A percentile compares a stretch with the other conserved stretches of the same genome.
Evolutionary conservation across 345 rosid species (phyloP).

Genomic region (Dipteronia dyeriana): DNA sequence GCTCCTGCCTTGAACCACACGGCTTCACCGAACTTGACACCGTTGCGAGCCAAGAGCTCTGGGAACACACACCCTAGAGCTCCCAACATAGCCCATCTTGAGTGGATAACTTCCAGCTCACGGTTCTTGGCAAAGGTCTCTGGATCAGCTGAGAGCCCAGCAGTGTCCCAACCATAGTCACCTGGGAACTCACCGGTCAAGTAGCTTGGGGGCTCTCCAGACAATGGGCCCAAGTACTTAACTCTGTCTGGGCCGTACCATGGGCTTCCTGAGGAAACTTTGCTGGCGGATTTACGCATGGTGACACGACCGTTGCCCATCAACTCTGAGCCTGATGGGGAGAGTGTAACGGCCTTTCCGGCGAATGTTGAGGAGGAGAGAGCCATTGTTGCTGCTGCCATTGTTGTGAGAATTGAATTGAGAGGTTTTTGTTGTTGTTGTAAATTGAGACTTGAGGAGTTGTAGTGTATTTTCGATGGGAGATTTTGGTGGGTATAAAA

Average conservation of each 20-base stretch:
- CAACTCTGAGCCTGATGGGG: constrained; percentile 43
- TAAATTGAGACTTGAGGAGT: not conserved
- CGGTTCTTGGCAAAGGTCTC: constrained; percentile 92
- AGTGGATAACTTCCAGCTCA: constrained; percentile 83
- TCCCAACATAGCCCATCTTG: constrained; percentile 83
- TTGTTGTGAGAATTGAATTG: not conserved
- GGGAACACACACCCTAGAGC: constrained; percentile 83
- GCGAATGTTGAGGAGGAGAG: constrained; percentile 69
- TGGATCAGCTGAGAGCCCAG: constrained; percentile 86
- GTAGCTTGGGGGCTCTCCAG: constrained; percentile 67
- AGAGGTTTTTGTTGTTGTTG: not conserved
- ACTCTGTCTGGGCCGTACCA: constrained; percentile 82
- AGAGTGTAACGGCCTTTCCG: constrained; percentile 57
- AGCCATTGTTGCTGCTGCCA: constrained; percentile 73
- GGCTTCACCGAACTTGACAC: constrained; percentile 75
- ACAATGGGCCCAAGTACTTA: constrained; percentile 76
- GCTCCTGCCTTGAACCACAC: constrained; percentile 92
- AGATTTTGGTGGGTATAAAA: constrained; percentile 22
- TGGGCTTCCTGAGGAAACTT: constrained; percentile 54
- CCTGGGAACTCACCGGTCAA: constrained; percentile 82
- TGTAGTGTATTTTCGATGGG: constrained; percentile 7
- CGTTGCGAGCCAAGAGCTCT: constrained; percentile 73
- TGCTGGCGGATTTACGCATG: constrained; percentile 51
- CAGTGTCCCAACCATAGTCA: constrained; percentile 79
- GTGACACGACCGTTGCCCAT: constrained; percentile 57